Evolutionary conservation across 192 early-diverging fungal species (phyloP), one percentile per base, ranked within the genome.

Genomic region (Podila verticillata): DNA sequence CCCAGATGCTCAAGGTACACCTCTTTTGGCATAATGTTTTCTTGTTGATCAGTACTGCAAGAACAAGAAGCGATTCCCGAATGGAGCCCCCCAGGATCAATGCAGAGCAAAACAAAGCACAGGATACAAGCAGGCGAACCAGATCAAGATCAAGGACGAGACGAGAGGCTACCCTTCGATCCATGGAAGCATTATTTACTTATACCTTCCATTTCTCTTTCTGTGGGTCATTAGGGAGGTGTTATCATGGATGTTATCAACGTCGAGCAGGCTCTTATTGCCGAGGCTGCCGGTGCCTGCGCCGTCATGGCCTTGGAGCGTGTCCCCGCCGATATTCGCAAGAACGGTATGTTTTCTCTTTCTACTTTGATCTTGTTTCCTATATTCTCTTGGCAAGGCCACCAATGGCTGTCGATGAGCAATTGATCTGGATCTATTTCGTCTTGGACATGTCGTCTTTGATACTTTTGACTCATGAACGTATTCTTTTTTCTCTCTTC

Each of bases 241-340:
- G 98, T 99, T 22, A 98, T 99, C 84, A 98, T 99, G 96, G 98
- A 98, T 85, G 98, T 98, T 19, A 91, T 97, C 72, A 95, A 98
- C 79, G 95, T 92, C 61, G 96, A 99, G 82, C 97, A 99, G 86
- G 98, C 98, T 20, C 87, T 95, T 48, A 98, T 99, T 77, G 98
- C 98, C 61, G 96, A 98, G 82, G 94, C 95, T 68, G 97, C 97
- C 63, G 97, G 97, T 81, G 98, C 98, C 48, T 93, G 92, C 69
- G 97, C 96, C 66, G 98, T 98, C 66, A 97, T 98, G 95, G 97
- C 96, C 20, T 87, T 98, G 69, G 96, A 98, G 85, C 93, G 96
- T 73, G 98, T 99, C 12, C 98, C 98, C 24, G 98, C 98, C 65
- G 98, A 99, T 86, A 99, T 99, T 83, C 93, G 98, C 83, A 95